A percentile compares a stretch with the other conserved stretches of the same genome.
These are phyloP conservation scores for Omphalotus olearius DNA, from an alignment of 1,284 basidiomycete species.

Conservation along the genomic window DNA sequence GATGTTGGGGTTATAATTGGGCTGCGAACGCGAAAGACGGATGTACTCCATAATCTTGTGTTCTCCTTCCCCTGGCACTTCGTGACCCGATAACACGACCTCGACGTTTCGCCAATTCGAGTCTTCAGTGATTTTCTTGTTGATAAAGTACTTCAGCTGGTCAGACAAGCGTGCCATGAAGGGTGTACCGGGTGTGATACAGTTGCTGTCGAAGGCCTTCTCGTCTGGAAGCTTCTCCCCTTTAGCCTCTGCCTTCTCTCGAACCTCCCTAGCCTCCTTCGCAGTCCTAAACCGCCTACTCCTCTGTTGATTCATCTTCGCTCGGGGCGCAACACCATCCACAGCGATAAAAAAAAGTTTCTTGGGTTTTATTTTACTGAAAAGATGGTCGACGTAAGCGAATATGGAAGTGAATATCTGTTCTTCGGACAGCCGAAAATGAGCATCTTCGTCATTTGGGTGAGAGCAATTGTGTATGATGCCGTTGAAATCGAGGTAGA, in stretches of 20 bases:
- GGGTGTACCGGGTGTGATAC: constrained; percentile 97
- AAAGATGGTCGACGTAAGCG: constrained; percentile 94
- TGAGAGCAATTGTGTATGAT: constrained; percentile 98
- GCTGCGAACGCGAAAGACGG: constrained; percentile 89
- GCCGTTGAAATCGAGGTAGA: constrained; percentile 97
- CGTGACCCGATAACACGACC: constrained; percentile 97
- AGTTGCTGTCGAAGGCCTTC: constrained; percentile 98
- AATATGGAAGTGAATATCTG: constrained; percentile 98
- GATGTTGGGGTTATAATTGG: constrained; percentile 89
- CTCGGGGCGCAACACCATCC: constrained; percentile 96
- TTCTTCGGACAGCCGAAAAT: constrained; percentile 93
- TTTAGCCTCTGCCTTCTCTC: constrained; percentile 82
- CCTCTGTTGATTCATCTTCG: constrained; percentile 99
- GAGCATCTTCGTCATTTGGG: constrained; percentile 91
- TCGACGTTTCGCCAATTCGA: constrained; percentile 90
- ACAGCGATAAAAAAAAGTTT: constrained; percentile 98
- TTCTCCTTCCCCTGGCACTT: constrained; percentile 98
- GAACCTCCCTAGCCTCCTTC: constrained; percentile 85
- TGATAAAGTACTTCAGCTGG: constrained; percentile 94
- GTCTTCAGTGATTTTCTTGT: constrained; percentile 96
- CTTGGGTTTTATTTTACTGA: constrained; percentile 96
- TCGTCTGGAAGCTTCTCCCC: constrained; percentile 91
- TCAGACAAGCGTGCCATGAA: constrained; percentile 93
- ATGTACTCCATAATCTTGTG: constrained; percentile 99
- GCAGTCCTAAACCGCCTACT: constrained; percentile 93